Percentiles rank a stretch among this genome's conserved stretches.
phyloP scores from a whole-genome alignment of 306 rosid genomes.

The Acacia melanoxylon region DNA sequence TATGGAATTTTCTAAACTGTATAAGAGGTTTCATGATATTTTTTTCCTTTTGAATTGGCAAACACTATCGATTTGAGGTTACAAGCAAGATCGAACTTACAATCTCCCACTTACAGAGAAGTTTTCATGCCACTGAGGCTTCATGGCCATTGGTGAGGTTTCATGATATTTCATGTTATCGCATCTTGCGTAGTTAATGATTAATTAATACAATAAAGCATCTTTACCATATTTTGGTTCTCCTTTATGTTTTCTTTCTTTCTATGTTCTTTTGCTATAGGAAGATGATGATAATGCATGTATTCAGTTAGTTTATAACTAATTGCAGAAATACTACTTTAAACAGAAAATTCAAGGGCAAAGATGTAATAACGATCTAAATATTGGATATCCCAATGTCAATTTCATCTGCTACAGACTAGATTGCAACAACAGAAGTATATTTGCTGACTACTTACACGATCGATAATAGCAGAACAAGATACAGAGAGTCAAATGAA shows the following conservation, averaged over 20 bases:
- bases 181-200: background rate
- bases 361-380: background rate
- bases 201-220: constrained; percentile 1
- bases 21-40: background rate
- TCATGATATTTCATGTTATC: background rate
- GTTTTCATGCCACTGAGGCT: no score
- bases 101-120: no score
- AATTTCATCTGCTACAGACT: background rate
- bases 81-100: no score
- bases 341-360: background rate
- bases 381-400: background rate
- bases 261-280: background rate
- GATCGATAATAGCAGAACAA: background rate
- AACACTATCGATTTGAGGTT: no score
- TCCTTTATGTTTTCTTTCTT: background rate
- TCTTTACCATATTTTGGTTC: background rate
- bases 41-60: no score
- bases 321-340: background rate
- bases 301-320: background rate
- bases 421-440: background rate
- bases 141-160: background rate
- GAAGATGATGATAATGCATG: background rate
- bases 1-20: background rate
- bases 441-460: background rate
- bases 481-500: background rate